phyloP scores from a whole-genome alignment of 805 yeast genomes.

The Saccharomycodes ludwigii region DNA sequence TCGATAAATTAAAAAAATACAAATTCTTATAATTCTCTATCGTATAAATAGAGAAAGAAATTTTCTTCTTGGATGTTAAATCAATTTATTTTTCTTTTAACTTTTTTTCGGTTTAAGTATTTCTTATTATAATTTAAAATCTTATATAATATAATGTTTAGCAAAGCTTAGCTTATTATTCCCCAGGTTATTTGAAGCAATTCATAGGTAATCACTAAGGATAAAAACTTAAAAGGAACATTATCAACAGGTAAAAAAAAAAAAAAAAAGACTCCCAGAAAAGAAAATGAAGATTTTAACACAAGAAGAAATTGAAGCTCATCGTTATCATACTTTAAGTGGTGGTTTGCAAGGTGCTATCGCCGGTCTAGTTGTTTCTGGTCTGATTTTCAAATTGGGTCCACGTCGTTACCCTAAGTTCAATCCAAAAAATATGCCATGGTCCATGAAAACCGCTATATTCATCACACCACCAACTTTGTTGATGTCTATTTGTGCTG shows the following conservation, averaged over 20 bases:
- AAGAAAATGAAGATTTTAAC: slow-evolving; percentile 52
- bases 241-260: neutral
- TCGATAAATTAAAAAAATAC: too few species aligned
- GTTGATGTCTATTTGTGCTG: slow-evolving; percentile 52
- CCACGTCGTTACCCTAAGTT: slow-evolving; percentile 35
- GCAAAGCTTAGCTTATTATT: too few species aligned
- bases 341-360: slow-evolving; percentile 54
- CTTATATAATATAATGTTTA: too few species aligned
- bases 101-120: neutral
- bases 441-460: slow-evolving; percentile 50
- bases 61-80: too few species aligned
- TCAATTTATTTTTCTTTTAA: too few species aligned
- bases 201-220: too few species aligned
- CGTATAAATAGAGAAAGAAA: too few species aligned
- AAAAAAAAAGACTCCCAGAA: neutral
- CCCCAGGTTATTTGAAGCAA: too few species aligned
- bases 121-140: too few species aligned
- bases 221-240: neutral
- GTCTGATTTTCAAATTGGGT: slow-evolving; percentile 39
- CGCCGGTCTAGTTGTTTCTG: slow-evolving; percentile 45
- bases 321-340: slow-evolving; percentile 39
- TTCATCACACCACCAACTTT: slow-evolving; percentile 58
- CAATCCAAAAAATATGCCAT: slow-evolving; percentile 30
- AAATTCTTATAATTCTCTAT: too few species aligned
- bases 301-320: slow-evolving; percentile 55